Evolutionary conservation across 495 filamentous ascomycete genomes (phyloP).

Genomic region (Margaritispora aquatica): DNA sequence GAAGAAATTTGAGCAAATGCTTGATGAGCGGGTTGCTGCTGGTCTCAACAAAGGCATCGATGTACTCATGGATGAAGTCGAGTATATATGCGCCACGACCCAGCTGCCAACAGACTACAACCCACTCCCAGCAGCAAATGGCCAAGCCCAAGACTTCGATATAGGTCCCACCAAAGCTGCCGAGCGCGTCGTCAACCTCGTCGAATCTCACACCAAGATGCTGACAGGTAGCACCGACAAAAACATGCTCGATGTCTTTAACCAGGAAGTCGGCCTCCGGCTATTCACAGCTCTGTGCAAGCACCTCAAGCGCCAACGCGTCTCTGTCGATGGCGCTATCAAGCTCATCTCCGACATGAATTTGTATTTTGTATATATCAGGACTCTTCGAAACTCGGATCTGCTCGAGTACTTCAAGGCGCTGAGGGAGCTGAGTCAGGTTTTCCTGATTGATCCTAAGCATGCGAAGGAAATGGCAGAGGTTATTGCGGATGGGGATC

Average conservation of each 20-base stretch:
- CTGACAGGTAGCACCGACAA: conserved; percentile 91
- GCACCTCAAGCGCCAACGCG: conserved; percentile 91
- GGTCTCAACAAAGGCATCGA: conserved; percentile 97
- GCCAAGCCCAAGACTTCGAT: conserved; percentile 48
- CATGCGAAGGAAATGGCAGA: conserved; percentile 93
- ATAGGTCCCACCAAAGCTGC: conserved; percentile 80
- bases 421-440: conserved; percentile 86
- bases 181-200: conserved; percentile 70
- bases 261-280: conserved; percentile 91
- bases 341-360: conserved; percentile 96
- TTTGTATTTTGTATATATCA: conserved; percentile 79
- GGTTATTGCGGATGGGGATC: conserved; percentile 85
- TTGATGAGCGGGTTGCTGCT: conserved; percentile 93
- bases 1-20: conserved; percentile 98
- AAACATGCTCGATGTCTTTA: conserved; percentile 96
- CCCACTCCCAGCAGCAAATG: conserved; percentile 38
- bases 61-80: conserved; percentile 96
- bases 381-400: conserved; percentile 72
- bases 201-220: conserved; percentile 85
- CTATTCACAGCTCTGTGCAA: conserved; percentile 90
- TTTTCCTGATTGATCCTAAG: conserved; percentile 82
- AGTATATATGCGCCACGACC: conserved; percentile 85
- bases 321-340: conserved; percentile 84
- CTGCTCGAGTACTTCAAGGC: conserved; percentile 87
- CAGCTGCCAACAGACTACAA: conserved; percentile 90